Evolutionary conservation across 345 rosid species (phyloP), one percentile per base, ranked within the genome.

Genomic region (Hibiscus mutabilis): DNA sequence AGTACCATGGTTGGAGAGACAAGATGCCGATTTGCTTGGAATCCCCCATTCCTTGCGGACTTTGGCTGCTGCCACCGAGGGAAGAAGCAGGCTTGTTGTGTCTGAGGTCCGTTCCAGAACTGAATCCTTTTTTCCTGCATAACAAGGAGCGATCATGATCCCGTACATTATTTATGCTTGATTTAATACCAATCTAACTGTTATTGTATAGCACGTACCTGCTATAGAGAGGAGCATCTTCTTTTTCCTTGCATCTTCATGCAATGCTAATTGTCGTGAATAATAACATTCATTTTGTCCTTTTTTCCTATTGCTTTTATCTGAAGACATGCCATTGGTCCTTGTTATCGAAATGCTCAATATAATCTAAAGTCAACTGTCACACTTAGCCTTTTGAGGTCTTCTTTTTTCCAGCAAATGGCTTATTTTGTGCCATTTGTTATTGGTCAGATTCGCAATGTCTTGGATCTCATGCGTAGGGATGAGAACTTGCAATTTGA

Each of bases 401-500:
- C 31, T 65, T 65, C 10, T 22, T 44, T 25, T 65, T 44, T 1
- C 56, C 55, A 6, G 35, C 18, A 44, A 42, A 7, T 3, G 0
- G 22, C 42, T 12, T 25, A 15, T 18, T 44, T 61, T 69, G 42
- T 35, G 10, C 31, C 14, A 18, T 16, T 24, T 5, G 60, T 33
- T 64, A 18, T 75, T 72, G 68, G 63, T 79, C 86, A 91, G 91
- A 78, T 93, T 72, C 90, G 92, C 56, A 86, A 73, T 83, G 86
- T 87, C 82, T 77, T 91, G 91, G 97, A 88, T 76, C 85, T 89
- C 49, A 86, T 93, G 93, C 96, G 90, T n/a, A 83, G 96, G 78
- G 88, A 89, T 14, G 96, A 92, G 80, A 80, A 80, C 78, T 80
- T 93, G 84, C 92, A 86, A 24, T 59, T 89, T 57, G 96, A 91